Conservation (phyloP, 2,329 filamentous ascomycete species). For the Fusarium sp. region DNA sequence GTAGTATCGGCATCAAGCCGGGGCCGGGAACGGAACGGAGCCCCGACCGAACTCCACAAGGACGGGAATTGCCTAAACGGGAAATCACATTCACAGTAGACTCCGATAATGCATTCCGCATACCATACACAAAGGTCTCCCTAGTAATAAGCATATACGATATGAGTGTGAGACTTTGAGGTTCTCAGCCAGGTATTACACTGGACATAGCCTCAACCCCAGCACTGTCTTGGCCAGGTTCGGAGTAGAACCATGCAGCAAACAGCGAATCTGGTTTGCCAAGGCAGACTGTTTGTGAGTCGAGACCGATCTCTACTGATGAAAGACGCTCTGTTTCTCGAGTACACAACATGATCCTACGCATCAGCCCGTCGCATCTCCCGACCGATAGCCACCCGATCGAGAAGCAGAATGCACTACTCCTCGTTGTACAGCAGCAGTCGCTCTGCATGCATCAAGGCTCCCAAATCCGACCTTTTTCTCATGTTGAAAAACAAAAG, state of each 20-base stretch:
- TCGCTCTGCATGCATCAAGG: constrained; percentile 17
- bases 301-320: constrained; percentile 10
- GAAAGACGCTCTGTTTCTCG: neutral
- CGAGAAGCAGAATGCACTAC: constrained; percentile 2
- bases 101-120: neutral
- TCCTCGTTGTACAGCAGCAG: constrained; percentile 35
- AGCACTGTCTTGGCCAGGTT: neutral
- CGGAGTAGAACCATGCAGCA: constrained; percentile 4
- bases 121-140: constrained; percentile 2
- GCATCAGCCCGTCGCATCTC: constrained; percentile 7
- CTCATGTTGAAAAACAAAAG: neutral
- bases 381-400: constrained; percentile 6
- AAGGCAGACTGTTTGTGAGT: constrained; percentile 1
- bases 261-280: constrained; percentile 2
- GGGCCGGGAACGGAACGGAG: constrained; percentile 22
- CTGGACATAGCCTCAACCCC: neutral
- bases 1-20: constrained; percentile 13
- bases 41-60: constrained; percentile 18
- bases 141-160: constrained; percentile 8
- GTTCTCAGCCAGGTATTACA: neutral
- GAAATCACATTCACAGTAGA: constrained; percentile 14
- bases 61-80: constrained; percentile 30
- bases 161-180: neutral
- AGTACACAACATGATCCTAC: constrained; percentile 16
- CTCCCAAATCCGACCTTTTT: neutral